These are phyloP conservation scores for Vitis hybrid DNA, from an alignment of 177 flowering plant species.

Conservation along the genomic window DNA sequence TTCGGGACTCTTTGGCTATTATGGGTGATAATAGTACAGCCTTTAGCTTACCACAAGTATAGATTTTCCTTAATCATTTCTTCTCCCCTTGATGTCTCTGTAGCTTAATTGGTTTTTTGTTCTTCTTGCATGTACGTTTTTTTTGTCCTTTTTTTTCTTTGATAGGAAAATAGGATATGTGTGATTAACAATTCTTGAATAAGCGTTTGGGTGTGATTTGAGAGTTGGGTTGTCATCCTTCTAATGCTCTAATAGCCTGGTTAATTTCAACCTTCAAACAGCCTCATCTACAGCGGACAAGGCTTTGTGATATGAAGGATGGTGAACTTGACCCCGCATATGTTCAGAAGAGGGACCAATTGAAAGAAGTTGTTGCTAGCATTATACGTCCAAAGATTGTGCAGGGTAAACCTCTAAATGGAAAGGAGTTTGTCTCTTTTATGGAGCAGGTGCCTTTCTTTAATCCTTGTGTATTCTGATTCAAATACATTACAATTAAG, in stretches of 20 bases:
- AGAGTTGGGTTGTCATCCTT: neutral
- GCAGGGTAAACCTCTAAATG: slow-evolving; percentile 85
- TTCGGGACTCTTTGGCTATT: slow-evolving; percentile 86
- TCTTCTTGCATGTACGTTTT: neutral
- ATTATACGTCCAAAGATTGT: slow-evolving; percentile 88
- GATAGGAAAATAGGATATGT: neutral
- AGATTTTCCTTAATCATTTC: slow-evolving; percentile 4
- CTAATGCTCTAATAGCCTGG: slow-evolving; percentile 3
- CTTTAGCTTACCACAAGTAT: slow-evolving; percentile 96
- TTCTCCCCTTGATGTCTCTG: neutral
- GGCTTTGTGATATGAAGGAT: slow-evolving; percentile 95
- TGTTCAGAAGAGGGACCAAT: slow-evolving; percentile 69
- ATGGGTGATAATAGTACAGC: slow-evolving; percentile 99
- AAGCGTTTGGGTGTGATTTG: too few species aligned
- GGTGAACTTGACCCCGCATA: slow-evolving; percentile 83
- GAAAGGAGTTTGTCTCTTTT: slow-evolving; percentile 90
- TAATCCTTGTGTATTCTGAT: slow-evolving; percentile 4
- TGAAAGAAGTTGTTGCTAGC: slow-evolving; percentile 78
- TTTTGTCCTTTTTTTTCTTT: neutral
- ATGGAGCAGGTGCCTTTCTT: slow-evolving; percentile 70
- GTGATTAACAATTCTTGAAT: neutral
- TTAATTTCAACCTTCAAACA: slow-evolving; percentile 32
- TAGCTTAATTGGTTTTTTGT: neutral
- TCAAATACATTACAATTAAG: neutral
- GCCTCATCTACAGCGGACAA: slow-evolving; percentile 98